Evolutionary conservation across 257 asterid species (phyloP), one percentile per base, ranked within the genome.

Genomic region (Solanum chiquidenum): DNA sequence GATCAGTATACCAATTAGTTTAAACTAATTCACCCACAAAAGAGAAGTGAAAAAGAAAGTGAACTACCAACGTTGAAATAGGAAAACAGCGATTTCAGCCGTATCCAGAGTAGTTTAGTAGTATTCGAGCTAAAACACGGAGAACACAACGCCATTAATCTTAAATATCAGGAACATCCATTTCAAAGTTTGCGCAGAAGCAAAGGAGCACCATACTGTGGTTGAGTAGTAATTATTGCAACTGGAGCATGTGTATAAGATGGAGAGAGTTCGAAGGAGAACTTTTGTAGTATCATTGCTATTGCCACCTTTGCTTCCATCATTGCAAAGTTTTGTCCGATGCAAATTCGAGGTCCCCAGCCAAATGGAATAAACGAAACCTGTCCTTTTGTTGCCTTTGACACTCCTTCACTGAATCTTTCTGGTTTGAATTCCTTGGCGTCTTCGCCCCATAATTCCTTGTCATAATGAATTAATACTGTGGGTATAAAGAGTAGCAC

Each of bases 281-380:
- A 91, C 1, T 84, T 77, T 29, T 88, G 92, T 20, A 91, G 84
- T 68, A 91, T 86, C 91, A 91, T 91, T 60, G 91, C 80, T 76
- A 91, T 12, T 3, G 93, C 88, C 84, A 89, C 3, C 87, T 88
- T 91, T 23, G 90, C 92, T 74, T 91, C 92, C 38, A 91, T 13
- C 91, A 89, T 82, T 7, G 93, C 74, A 34, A 89, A 91, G 85
- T 89, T 87, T 34, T 88, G 90, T 23, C 93, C 93, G 6, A 91
- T 89, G 38, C 93, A 91, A n/a, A 88, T 27, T 25, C 93, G 71
- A 23, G 93, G 93, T 21, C 93, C 93, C 92, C 93, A 52, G 3
- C 89, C 37, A 84, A 89, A 91, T 52, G 93, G 93, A 35, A 91
- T 77, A 75, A 88, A 91, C 7, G 86, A 55, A 20, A 73, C 12